Percentiles rank a stretch among this genome's conserved stretches.
phyloP scores from a whole-genome alignment of 305 asterid genomes.

The Fraxinus velutina region DNA sequence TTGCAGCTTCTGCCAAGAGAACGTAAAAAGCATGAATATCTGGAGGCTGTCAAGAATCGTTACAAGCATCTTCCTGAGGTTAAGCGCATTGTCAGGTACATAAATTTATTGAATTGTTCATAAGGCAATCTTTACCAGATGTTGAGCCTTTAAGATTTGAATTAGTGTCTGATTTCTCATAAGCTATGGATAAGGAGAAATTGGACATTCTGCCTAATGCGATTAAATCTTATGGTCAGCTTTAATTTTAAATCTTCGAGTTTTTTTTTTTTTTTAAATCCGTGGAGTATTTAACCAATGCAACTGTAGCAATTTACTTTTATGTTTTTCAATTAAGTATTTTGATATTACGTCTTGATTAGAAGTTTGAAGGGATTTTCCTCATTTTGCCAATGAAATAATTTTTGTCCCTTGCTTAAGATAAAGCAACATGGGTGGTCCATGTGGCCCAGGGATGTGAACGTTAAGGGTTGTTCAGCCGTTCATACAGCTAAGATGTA shows the following conservation, averaged over 20 bases:
- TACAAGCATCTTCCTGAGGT: constrained; percentile 88
- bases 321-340: not conserved
- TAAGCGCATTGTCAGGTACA: constrained; percentile 84
- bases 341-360: not conserved
- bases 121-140: not conserved
- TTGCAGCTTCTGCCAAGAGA: constrained; percentile 88
- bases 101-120: constrained; percentile 6
- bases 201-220: not conserved
- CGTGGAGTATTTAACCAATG: not conserved
- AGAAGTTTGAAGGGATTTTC: not conserved
- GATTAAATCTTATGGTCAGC: not conserved
- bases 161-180: not conserved
- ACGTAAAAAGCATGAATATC: constrained; percentile 72
- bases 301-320: not conserved
- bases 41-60: constrained; percentile 80
- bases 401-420: not conserved
- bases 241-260: not conserved
- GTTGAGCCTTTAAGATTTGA: not conserved
- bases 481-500: not conserved
- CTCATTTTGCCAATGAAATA: not conserved
- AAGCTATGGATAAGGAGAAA: not conserved
- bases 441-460: not conserved
- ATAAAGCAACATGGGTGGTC: not conserved
- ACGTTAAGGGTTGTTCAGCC: not conserved
- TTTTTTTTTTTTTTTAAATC: no score